Conservation (phyloP, 2,329 filamentous ascomycete genomes). For the Fusarium euwallaceae region DNA sequence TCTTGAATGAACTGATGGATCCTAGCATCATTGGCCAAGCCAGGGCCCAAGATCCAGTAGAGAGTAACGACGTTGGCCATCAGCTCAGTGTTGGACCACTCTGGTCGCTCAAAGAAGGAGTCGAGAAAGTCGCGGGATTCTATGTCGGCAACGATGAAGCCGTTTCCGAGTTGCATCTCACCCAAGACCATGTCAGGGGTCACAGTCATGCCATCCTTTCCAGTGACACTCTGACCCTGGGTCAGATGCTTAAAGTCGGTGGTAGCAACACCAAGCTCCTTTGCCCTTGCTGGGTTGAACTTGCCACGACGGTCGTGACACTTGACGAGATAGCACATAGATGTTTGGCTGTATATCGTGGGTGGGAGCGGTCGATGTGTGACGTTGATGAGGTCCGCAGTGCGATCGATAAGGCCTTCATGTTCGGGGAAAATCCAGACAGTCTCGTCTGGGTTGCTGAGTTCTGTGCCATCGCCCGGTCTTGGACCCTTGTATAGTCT, state of each 20-base stretch:
- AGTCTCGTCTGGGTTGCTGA: slow-evolving; percentile 38
- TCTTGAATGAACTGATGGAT: slow-evolving; percentile 78
- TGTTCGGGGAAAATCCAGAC: slow-evolving; percentile 48
- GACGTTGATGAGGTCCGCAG: slow-evolving; percentile 31
- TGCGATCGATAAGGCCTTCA: slow-evolving; percentile 21
- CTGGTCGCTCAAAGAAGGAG: slow-evolving; percentile 75
- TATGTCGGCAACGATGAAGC: slow-evolving; percentile 85
- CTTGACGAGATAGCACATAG: slow-evolving; percentile 89
- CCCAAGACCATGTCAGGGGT: slow-evolving; percentile 91
- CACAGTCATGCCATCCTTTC: slow-evolving; percentile 75
- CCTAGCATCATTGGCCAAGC: slow-evolving; percentile 71
- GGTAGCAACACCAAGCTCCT: slow-evolving; percentile 71
- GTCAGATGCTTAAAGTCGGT: slow-evolving; percentile 72
- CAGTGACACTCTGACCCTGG: slow-evolving; percentile 72
- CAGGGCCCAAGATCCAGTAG: slow-evolving; percentile 85
- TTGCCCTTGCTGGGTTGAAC: slow-evolving; percentile 78
- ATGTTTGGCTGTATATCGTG: slow-evolving; percentile 73
- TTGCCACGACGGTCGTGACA: slow-evolving; percentile 82
- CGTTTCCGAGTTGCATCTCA: slow-evolving; percentile 74
- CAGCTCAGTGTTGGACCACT: slow-evolving; percentile 76
- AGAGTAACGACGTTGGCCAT: slow-evolving; percentile 77
- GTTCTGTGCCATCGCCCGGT: slow-evolving; percentile 27
- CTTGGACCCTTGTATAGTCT: slow-evolving; percentile 76
- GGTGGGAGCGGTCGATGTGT: slow-evolving; percentile 68
- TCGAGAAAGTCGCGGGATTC: slow-evolving; percentile 79